Percentiles rank a stretch among this genome's conserved stretches.
Conservation (phyloP, 495 filamentous ascomycete species). For the Parachaetomium inaequale region DNA sequence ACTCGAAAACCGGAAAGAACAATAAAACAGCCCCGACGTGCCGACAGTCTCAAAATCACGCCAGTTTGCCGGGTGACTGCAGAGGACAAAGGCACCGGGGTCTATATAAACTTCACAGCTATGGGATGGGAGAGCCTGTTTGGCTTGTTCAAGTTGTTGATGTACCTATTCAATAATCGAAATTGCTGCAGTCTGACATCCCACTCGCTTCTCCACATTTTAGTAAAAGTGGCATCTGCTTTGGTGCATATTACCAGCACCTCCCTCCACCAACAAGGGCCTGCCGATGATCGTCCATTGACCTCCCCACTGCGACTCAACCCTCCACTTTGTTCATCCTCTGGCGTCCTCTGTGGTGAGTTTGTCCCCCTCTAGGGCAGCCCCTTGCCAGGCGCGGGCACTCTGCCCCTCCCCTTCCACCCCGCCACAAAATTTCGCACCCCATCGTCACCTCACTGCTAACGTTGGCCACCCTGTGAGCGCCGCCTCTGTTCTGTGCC, state of each 20-base stretch:
- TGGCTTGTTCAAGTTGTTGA: not conserved
- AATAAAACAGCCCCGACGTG: not conserved
- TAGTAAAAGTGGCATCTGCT: not conserved
- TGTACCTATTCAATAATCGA: not conserved
- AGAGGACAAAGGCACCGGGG: not conserved
- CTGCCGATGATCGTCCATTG: not conserved
- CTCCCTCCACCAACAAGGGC: not conserved
- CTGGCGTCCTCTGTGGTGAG: not conserved
- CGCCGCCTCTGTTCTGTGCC: not conserved
- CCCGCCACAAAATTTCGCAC: conserved; percentile 12
- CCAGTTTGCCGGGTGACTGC: not conserved
- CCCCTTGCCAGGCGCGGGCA: not conserved
- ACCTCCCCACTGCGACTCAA: not conserved
- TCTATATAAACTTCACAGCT: not conserved
- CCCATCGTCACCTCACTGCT: conserved; percentile 1
- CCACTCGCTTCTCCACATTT: not conserved
- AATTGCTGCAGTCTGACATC: not conserved
- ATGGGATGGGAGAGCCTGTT: not conserved
- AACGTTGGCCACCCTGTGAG: not conserved
- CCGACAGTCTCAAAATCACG: no score
- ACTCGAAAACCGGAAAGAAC: not conserved
- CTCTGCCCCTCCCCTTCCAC: conserved; percentile 2
- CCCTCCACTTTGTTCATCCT: not conserved
- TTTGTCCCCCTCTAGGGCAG: not conserved
- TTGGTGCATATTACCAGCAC: conserved; percentile 1